Evolutionary conservation across 306 rosid species (phyloP).

Genomic region (Glycine tomentella): DNA sequence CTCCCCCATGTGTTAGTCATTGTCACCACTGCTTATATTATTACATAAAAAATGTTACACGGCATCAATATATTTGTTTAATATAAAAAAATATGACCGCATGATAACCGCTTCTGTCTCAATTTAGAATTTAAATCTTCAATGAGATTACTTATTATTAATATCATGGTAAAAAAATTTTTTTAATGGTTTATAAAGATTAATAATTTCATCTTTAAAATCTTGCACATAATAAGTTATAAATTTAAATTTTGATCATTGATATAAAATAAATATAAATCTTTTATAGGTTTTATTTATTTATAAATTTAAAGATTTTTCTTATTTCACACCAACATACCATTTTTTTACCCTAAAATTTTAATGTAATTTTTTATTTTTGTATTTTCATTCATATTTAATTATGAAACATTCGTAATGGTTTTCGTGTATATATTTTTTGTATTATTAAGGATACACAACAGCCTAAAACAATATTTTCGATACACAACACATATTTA

Average conservation of each 20-base stretch:
- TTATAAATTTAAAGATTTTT: too few species aligned
- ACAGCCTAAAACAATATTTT: not conserved
- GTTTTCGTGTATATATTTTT: not conserved
- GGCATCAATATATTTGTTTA: not conserved
- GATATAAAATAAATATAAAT: too few species aligned
- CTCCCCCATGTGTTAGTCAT: constrained; percentile 32
- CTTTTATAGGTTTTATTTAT: too few species aligned
- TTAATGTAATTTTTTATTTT: not conserved
- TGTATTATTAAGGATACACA: too few species aligned
- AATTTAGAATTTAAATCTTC: too few species aligned
- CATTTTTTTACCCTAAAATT: too few species aligned
- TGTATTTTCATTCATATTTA: not conserved
- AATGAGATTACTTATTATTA: too few species aligned
- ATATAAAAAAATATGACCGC: too few species aligned
- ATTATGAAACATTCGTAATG: not conserved
- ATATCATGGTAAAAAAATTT: too few species aligned
- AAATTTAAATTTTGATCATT: not conserved
- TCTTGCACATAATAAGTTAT: not conserved
- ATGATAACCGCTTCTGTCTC: too few species aligned
- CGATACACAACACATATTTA: too few species aligned
- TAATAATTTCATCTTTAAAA: not conserved
- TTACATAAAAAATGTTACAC: not conserved
- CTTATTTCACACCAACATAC: too few species aligned
- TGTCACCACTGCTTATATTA: not conserved
- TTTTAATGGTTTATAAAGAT: not conserved